These are phyloP conservation scores for Aegilops tauschii DNA, from an alignment of 176 grass and related monocot genomes.

Conservation along the genomic window DNA sequence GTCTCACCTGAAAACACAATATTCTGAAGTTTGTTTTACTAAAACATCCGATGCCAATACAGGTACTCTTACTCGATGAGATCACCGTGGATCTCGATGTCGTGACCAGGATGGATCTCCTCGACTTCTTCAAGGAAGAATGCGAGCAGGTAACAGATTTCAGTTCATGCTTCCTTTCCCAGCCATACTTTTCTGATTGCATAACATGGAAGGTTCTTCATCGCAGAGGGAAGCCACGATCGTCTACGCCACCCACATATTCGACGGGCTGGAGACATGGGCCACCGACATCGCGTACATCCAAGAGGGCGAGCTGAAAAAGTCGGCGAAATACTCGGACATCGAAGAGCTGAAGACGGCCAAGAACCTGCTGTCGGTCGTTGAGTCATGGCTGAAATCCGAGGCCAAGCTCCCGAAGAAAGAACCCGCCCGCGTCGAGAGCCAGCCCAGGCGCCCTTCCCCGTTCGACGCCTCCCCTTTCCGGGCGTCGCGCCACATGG, in stretches of 20 bases:
- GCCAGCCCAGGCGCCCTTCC: slow-evolving; percentile 43
- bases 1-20: neutral
- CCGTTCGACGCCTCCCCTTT: slow-evolving; percentile 84
- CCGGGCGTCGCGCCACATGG: slow-evolving; percentile 91
- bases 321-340: slow-evolving; percentile 44
- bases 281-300: slow-evolving; percentile 80
- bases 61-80: slow-evolving; percentile 93
- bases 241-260: slow-evolving; percentile 93
- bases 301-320: slow-evolving; percentile 83
- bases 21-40: neutral
- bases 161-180: neutral
- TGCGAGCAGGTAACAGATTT: slow-evolving; percentile 63
- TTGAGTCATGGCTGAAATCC: slow-evolving; percentile 80
- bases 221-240: slow-evolving; percentile 82
- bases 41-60: slow-evolving; percentile 4
- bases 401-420: slow-evolving; percentile 76
- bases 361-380: slow-evolving; percentile 74
- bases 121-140: slow-evolving; percentile 96
- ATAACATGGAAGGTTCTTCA: neutral
- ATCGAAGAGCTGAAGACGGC: slow-evolving; percentile 66
- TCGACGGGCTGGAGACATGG: slow-evolving; percentile 84
- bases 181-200: neutral
- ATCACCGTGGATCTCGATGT: slow-evolving; percentile 88
- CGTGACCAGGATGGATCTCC: slow-evolving; percentile 93
- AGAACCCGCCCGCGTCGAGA: slow-evolving; percentile 23